Percentiles rank a stretch among this genome's conserved stretches.
phyloP scores from a whole-genome alignment of 805 yeast genomes.

The Yarrowia keelungensis region DNA sequence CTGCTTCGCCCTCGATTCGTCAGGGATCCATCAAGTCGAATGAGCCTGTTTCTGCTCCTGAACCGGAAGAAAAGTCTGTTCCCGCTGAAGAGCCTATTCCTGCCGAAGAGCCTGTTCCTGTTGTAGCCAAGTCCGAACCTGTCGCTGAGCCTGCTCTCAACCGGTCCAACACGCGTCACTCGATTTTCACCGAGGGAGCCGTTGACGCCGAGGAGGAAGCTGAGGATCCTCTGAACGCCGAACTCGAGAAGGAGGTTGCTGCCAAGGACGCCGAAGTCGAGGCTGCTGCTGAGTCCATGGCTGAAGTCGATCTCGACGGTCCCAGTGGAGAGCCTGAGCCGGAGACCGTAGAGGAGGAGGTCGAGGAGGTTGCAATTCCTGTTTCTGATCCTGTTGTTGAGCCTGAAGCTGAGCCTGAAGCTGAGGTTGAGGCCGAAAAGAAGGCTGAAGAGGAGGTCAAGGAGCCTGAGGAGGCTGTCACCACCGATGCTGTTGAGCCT shows the following conservation, averaged over 20 bases:
- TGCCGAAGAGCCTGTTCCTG: conserved; percentile 41
- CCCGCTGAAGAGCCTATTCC: background rate
- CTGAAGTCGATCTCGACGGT: conserved; percentile 17
- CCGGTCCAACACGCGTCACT: conserved; percentile 13
- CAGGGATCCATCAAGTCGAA: background rate
- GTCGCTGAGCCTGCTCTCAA: conserved; percentile 39
- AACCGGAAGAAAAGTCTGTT: no score
- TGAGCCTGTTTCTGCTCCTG: background rate
- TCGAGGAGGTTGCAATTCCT: background rate
- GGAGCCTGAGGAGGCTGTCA: conserved; percentile 16
- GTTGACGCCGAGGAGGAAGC: conserved; percentile 39
- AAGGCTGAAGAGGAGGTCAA: conserved; percentile 13
- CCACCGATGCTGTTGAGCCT: conserved; percentile 10
- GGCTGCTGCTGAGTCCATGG: conserved; percentile 8
- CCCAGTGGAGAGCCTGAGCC: conserved; percentile 22
- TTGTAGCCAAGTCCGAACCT: background rate
- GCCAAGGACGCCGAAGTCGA: conserved; percentile 16
- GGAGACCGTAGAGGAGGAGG: conserved; percentile 7
- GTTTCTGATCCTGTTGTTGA: conserved; percentile 5
- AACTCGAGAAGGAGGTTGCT: conserved; percentile 14
- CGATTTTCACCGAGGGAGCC: conserved; percentile 32
- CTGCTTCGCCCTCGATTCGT: background rate
- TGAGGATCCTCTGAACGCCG: conserved; percentile 36
- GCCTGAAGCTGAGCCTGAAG: background rate
- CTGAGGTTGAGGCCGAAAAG: conserved; percentile 7